These are phyloP conservation scores for Leishmania arabica DNA, from an alignment of 208 protist species.

Conservation along the genomic window DNA sequence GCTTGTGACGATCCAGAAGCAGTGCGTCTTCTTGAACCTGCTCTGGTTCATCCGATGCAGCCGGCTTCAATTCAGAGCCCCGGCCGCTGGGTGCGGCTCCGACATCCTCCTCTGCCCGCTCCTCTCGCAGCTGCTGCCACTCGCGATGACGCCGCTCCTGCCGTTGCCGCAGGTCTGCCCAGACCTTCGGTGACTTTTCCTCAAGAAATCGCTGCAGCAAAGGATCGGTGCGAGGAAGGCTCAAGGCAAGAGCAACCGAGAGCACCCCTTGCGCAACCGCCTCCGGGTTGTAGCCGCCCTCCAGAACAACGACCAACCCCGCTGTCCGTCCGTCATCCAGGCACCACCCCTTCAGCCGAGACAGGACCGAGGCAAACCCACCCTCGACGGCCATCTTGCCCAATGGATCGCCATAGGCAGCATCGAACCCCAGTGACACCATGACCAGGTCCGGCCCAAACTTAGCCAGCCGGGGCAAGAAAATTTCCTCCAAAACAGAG, in stretches of 20 bases:
- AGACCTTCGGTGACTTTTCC: constrained; percentile 45
- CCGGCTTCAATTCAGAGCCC: background rate
- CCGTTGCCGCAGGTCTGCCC: constrained; percentile 57
- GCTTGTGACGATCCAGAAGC: constrained; percentile 41
- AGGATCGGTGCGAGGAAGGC: constrained; percentile 43
- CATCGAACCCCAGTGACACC: constrained; percentile 92
- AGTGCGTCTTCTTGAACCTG: constrained; percentile 36
- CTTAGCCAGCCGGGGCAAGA: constrained; percentile 70
- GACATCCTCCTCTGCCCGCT: constrained; percentile 14
- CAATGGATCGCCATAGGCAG: constrained; percentile 89
- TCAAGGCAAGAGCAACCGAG: constrained; percentile 60
- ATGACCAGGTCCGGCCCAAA: constrained; percentile 86
- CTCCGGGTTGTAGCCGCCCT: constrained; percentile 83
- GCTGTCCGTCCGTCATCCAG: constrained; percentile 22
- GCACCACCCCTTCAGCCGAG: constrained; percentile 65
- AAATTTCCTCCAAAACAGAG: constrained; percentile 49
- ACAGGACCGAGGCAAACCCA: constrained; percentile 59
- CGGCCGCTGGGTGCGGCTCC: background rate
- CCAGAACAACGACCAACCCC: constrained; percentile 64
- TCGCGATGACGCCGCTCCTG: constrained; percentile 35
- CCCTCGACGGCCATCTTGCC: constrained; percentile 83
- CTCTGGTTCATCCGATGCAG: constrained; percentile 3
- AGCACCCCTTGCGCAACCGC: constrained; percentile 66
- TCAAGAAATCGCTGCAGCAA: constrained; percentile 33
- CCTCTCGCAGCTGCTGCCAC: constrained; percentile 24